Evolutionary conservation across 352 stramenopile genomes (phyloP), one percentile per base, ranked within the genome.

Genomic region (Globisporangium viniferum): DNA sequence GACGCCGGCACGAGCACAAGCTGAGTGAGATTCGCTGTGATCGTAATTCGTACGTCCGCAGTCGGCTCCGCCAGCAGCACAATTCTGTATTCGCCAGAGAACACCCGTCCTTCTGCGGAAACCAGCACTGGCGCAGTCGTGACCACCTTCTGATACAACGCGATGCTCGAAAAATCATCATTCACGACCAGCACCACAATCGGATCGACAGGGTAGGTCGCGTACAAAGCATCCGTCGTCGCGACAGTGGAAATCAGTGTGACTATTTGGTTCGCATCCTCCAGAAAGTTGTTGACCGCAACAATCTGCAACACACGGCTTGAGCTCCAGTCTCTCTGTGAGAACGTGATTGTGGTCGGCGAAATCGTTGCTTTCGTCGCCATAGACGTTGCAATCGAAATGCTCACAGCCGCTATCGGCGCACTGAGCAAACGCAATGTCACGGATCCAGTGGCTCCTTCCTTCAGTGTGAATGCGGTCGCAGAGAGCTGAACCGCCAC

Each of bases 241-340:
- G 53, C 63, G 22, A 84, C 70, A 2, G 70, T 65, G 3, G 68
- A 53, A 1, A 59, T 69, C 39, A 89, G 68, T 0, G 33, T 64
- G 22, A 74, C 71, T 2, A 65, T 54, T 1, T 59, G 68, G 49
- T 86, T 75, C 0, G 58, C 62, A 54, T 89, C 79, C 60, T 91
- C 77, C 2, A 91, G 2, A 46, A 79, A 87, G 46, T 91, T 82
- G 59, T 88, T 87, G 0, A 79, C 36, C 15, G 79, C 77, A 33
- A 55, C 39, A 18, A 89, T 69, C 48, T 81, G 73, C n/a, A 89
- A 18, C 0, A 20, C 75, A 8, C 75, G 73, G 46, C 64, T 58
- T 2, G 66, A 49, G 41, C 55, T 78, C 79, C 81, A 91, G 31
- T 82, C 68, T 0, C 55, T 71, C 1, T 35, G 36, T 1, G 64